These are phyloP conservation scores for Fragaria iinumae DNA, from an alignment of 306 rosid species.

Conservation along the genomic window DNA sequence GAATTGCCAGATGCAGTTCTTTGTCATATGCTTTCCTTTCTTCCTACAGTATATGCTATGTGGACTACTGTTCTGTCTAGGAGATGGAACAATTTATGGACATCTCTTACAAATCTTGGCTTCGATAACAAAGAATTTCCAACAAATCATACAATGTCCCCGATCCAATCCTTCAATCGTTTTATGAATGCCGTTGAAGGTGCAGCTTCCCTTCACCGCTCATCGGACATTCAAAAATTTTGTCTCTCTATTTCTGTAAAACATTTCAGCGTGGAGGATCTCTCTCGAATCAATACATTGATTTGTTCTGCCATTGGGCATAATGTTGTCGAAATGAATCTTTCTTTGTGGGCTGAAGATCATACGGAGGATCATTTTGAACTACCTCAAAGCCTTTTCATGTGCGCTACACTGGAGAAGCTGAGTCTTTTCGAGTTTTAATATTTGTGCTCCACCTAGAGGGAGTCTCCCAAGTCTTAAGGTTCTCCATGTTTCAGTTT, in stretches of 20 bases:
- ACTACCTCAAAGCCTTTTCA: constrained; percentile 6
- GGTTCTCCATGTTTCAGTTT: neutral
- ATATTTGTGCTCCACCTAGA: neutral
- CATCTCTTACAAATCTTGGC: neutral
- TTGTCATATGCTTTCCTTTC: neutral
- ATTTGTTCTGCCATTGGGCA: neutral
- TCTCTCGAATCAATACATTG: neutral
- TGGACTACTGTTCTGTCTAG: neutral
- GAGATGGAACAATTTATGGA: constrained; percentile 2
- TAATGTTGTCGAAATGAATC: neutral
- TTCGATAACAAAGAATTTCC: neutral
- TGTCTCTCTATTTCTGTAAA: neutral
- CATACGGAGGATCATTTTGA: neutral
- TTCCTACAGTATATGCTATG: neutral
- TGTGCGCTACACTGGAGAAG: neutral
- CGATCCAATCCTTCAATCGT: neutral
- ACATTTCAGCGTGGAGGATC: neutral
- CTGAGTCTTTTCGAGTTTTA: neutral
- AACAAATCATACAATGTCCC: neutral
- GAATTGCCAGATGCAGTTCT: constrained; percentile 5
- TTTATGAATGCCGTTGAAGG: neutral
- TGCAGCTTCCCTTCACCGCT: neutral
- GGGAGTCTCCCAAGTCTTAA: neutral
- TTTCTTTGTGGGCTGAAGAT: neutral
- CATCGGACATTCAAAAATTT: neutral